A percentile compares a stretch with the other conserved stretches of the same genome.
Conservation (phyloP, 192 early-diverging fungal species). For the Umbelopsis sp. region DNA sequence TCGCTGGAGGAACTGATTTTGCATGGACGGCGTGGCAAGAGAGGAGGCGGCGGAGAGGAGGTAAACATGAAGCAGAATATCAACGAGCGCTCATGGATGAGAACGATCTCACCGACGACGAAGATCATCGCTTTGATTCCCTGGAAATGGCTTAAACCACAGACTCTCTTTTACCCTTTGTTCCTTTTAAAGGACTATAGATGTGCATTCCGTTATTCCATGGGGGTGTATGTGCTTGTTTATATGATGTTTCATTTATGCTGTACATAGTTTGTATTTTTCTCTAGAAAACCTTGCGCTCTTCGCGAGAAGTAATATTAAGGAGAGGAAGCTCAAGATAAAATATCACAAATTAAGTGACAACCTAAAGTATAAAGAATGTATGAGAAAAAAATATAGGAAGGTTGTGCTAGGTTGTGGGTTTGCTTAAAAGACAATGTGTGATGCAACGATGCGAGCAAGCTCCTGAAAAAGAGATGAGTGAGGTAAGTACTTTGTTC, state of each 20-base stretch:
- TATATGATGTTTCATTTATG: slow-evolving; percentile 2
- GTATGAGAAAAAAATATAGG: too few species aligned
- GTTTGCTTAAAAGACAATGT: background rate
- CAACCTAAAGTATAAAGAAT: background rate
- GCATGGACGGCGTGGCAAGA: slow-evolving; percentile 16
- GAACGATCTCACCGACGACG: slow-evolving; percentile 19
- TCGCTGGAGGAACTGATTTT: slow-evolving; percentile 25
- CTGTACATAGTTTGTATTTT: slow-evolving; percentile 14
- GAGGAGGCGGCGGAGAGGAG: slow-evolving; percentile 30
- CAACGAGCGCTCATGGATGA: slow-evolving; percentile 37
- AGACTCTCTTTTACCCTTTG: background rate
- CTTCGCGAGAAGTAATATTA: slow-evolving; percentile 2
- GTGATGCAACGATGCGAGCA: background rate
- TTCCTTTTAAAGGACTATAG: background rate
- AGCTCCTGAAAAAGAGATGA: background rate
- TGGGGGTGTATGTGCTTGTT: slow-evolving; percentile 1
- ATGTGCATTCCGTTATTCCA: background rate
- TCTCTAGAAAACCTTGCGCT: background rate
- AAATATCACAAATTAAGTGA: background rate
- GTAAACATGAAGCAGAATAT: slow-evolving; percentile 29
- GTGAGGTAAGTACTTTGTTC: background rate
- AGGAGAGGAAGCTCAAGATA: background rate
- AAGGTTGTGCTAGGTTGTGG: too few species aligned
- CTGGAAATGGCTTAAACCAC: background rate
- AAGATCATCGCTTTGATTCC: background rate